Evolutionary conservation across 2,329 filamentous ascomycete species (phyloP), one percentile per base, ranked within the genome.

Genomic region (Trichoderma aggressivum): DNA sequence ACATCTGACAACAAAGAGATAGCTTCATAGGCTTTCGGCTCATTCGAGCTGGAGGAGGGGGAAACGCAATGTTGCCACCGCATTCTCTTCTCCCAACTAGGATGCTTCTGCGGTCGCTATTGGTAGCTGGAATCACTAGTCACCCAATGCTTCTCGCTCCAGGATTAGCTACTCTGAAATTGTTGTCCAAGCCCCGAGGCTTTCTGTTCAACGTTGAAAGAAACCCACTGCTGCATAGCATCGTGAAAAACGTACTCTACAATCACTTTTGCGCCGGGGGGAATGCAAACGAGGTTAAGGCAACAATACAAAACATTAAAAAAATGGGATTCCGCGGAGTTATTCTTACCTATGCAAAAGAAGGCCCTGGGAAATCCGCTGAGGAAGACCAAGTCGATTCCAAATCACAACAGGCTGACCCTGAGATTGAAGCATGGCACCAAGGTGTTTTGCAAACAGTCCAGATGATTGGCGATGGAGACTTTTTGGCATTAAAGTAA

Each of bases 261-360:
- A 85, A 86, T 47, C 87, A 89, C 69, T 89, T 88, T 78, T 89
- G 87, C 73, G 84, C 85, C 0, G 87, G 87, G 1, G 84, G 85
- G 75, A 85, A 82, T 30, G 78, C 79, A 14, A 76, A 78, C 0
- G 84, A 88, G 77, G 84, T 87, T 0, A 79, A 79, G n/a, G 76
- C 76, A 21, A 84, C 81, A 0, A 82, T 83, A 68, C 78, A 79
- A 11, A 78, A 82, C n/a, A 74, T 87, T 30, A 81, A 84, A 61
- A 76, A 80, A 8, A 80, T 88, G 62, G 87, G 87, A 0, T 88
- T 87, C 75, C 80, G 82, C 16, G 87, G 86, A 5, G 84, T 87
- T n/a, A 87, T 89, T 11, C 81, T 89, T 14, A 87, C 88, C 66
- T 88, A 86, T 72, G 86, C 86, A 2, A 79, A 78, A 11, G 81